Evolutionary conservation across 1,139 yeast species (phyloP).

Genomic region (Geotrichum europaeum): DNA sequence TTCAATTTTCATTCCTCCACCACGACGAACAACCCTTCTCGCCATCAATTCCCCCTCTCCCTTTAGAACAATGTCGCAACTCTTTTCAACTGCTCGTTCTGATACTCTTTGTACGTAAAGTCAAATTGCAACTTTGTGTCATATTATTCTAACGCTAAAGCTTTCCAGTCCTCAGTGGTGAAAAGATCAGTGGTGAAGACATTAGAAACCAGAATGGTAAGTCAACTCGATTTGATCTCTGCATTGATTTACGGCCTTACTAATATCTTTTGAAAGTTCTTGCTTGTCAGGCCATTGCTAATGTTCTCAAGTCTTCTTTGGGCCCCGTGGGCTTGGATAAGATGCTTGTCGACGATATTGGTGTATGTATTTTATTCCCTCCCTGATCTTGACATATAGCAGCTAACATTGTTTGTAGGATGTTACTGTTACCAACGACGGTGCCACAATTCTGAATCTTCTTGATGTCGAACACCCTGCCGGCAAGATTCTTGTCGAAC

Average conservation of each 20-base stretch:
- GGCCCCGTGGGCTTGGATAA: conserved; percentile 99
- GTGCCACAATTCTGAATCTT: conserved; percentile 88
- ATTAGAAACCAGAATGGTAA: conserved; percentile 83
- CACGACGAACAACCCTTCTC: background rate
- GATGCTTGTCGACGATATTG: conserved; percentile 98
- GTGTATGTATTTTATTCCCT: conserved; percentile 34
- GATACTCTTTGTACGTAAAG: conserved; percentile 62
- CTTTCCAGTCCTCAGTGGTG: conserved; percentile 73
- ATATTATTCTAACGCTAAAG: background rate
- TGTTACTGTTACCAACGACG: conserved; percentile 97
- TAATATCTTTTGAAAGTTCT: conserved; percentile 38
- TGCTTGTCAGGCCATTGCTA: conserved; percentile 95
- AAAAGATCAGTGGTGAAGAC: conserved; percentile 92
- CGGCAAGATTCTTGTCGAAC: conserved; percentile 90
- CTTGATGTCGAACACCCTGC: conserved; percentile 99
- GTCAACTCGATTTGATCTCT: conserved; percentile 10
- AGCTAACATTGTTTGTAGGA: conserved; percentile 39
- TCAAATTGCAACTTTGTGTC: conserved; percentile 1
- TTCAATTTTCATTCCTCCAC: background rate
- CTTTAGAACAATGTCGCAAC: conserved; percentile 43
- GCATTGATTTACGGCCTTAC: conserved; percentile 1
- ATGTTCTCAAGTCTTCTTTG: conserved; percentile 90
- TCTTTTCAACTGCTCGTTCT: conserved; percentile 68
- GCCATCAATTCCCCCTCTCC: background rate
- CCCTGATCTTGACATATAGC: background rate